Base-by-base conservation (phyloP, 441 rosid species). In the Bocquillonia castaneifolia region DNA sequence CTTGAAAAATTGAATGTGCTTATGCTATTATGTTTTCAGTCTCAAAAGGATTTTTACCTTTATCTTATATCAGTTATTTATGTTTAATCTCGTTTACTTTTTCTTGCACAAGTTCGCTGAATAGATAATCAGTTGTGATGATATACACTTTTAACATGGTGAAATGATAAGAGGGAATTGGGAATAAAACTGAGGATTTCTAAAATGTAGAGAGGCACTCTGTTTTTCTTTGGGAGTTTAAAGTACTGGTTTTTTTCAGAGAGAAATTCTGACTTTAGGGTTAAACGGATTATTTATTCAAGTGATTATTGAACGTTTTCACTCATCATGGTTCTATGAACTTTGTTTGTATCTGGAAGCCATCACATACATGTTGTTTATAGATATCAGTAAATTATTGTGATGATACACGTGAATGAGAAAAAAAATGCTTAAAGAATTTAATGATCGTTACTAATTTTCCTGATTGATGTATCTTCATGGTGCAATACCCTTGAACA, bases 401-500 rank as follows among this genome's bases (percentile, higher is more conserved):
- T 9, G 32, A 9, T 64, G 5, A 22, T 36, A 32, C 18, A 32
- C 8, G 14, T 68, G 23, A n/a, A 28, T 36, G 15, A 18, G n/a
- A n/a, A n/a, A n/a, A n/a, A n/a, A n/a, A 14, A 36, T 52, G 8
- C 60, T 53, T 5, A 12, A 36, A n/a, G 36, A 15, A 52, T 55
- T 25, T 55, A 26, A n/a, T 28, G 44, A 42, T 55, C 44, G 26
- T 44, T 67, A 0, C 61, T 74, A 20, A 26, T 23, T 47, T 69
- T 8, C 0, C 2, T 15, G n/a, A 3, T 12, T 50, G 23, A 59
- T 67, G 18, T 56, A 55, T 68, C 28, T 55, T 64, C 36, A 18
- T 45, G 39, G 22, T 59, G 5, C 39, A 10, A 20, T 44, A 0
- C 13, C 25, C 22, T 67, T 58, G 69, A 10, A 60, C 72, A 92